Evolutionary conservation across 805 yeast genomes (phyloP).

Genomic region (Candida michaelii): DNA sequence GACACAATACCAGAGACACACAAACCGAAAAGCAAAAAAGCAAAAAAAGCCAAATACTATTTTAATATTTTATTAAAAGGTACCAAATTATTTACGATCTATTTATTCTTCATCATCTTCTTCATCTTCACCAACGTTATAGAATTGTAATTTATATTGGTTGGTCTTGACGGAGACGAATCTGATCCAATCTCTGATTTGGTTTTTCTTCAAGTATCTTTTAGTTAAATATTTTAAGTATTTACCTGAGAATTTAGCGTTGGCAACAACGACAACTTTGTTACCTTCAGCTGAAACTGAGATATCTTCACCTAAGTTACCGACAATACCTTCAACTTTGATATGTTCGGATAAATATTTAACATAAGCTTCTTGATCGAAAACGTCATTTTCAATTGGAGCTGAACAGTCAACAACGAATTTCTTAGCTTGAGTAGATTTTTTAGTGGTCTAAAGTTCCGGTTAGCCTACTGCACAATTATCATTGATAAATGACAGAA

Average conservation of each 20-base stretch:
- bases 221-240: conserved; percentile 99
- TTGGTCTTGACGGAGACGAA: conserved; percentile 93
- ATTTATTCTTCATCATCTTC: conserved; percentile 87
- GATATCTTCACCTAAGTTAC: conserved; percentile 96
- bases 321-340: conserved; percentile 95
- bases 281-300: conserved; percentile 82
- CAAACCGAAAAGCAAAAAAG: too few species aligned
- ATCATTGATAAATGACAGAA: conserved; percentile 42
- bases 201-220: conserved; percentile 99
- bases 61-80: conserved; percentile 8
- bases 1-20: too few species aligned
- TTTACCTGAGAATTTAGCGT: conserved; percentile 98
- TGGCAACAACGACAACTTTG: conserved; percentile 86
- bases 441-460: conserved; percentile 67
- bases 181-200: conserved; percentile 99
- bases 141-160: conserved; percentile 97
- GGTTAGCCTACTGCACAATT: conserved; percentile 75
- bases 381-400: conserved; percentile 96
- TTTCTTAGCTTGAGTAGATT: conserved; percentile 71
- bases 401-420: conserved; percentile 95
- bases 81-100: not conserved
- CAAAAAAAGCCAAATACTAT: not conserved
- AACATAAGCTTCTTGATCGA: conserved; percentile 96
- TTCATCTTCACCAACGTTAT: conserved; percentile 93
- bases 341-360: conserved; percentile 98